Evolutionary conservation across 1,284 basidiomycete genomes (phyloP), one percentile per base, ranked within the genome.

Genomic region (Rhodotorula sp.): DNA sequence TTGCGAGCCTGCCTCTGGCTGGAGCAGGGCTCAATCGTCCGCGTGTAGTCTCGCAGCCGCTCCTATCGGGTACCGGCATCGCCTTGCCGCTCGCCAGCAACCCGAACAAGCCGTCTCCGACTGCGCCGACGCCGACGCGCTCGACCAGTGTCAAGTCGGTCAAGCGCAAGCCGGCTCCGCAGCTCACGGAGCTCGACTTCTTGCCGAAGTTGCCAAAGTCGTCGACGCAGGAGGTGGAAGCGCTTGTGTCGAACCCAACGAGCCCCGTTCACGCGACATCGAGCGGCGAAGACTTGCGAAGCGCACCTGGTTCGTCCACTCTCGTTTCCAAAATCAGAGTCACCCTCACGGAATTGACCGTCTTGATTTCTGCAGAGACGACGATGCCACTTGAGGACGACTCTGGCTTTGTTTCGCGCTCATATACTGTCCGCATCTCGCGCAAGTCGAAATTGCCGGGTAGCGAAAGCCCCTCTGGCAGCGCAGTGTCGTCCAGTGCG

Each of bases 81-180:
- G 16, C 4, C 17, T 4, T 42, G 21, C 8, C 2, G 8, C 4
- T 23, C 21, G 27, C 14, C 13, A 21, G 25, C 0, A 21, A 4
- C 12, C 7, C n/a, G 44, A 19, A 45, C 42, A 16, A 13, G 42
- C 19, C 44, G 42, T 4, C 10, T 14, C 17, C 23, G 27, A 34
- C 8, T 10, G 44, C 41, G 23, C 0, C n/a, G 4, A 19, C 48
- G 21, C 41, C 50, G 17, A 21, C 45, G 25, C 48, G 59, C 7
- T 58, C 68, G 8, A 23, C 25, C 23, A 59, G 50, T 2, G n/a
- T 66, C 55, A 48, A 61, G 54, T 13, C 56, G 10, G 34, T 70
- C 64, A 34, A 45, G 17, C 64, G 64, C 48, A 66, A 70, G 25
- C 64, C 68, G 12, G 55, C 59, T 1, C 68, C 68, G 9, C 3